A percentile compares a stretch with the other conserved stretches of the same genome.
phyloP scores from a whole-genome alignment of 352 stramenopile species.

The Plasmopara halstedii region DNA sequence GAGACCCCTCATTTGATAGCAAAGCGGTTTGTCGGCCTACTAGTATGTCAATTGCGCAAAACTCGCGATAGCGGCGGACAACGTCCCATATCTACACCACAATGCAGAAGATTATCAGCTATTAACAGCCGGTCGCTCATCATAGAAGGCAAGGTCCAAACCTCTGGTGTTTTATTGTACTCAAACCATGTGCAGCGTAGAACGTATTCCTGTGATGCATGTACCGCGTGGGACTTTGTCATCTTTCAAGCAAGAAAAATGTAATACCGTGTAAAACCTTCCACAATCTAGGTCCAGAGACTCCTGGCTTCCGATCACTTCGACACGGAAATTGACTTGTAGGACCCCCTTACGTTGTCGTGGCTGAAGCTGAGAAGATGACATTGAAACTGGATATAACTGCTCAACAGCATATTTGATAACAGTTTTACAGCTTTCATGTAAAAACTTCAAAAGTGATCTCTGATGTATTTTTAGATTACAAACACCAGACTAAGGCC shows the following conservation, averaged over 20 bases:
- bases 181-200: conserved; percentile 71
- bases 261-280: conserved; percentile 78
- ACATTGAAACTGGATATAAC: conserved; percentile 6
- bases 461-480: too few species aligned
- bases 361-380: conserved; percentile 20
- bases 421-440: too few species aligned
- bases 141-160: conserved; percentile 4
- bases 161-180: conserved; percentile 35
- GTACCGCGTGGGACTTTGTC: background rate
- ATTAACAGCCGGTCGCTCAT: background rate
- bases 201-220: conserved; percentile 63
- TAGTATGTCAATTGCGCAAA: conserved; percentile 80
- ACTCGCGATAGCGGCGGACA: conserved; percentile 76
- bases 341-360: conserved; percentile 19
- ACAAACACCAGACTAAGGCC: too few species aligned
- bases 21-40: conserved; percentile 19
- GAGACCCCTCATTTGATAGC: background rate
- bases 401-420: background rate
- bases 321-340: conserved; percentile 56
- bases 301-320: conserved; percentile 74
- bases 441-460: too few species aligned
- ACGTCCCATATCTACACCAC: conserved; percentile 70
- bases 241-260: background rate
- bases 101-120: background rate
- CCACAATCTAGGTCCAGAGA: conserved; percentile 75